Conservation (phyloP, 2,329 filamentous ascomycete genomes). For the Ampelomyces quisqualis region DNA sequence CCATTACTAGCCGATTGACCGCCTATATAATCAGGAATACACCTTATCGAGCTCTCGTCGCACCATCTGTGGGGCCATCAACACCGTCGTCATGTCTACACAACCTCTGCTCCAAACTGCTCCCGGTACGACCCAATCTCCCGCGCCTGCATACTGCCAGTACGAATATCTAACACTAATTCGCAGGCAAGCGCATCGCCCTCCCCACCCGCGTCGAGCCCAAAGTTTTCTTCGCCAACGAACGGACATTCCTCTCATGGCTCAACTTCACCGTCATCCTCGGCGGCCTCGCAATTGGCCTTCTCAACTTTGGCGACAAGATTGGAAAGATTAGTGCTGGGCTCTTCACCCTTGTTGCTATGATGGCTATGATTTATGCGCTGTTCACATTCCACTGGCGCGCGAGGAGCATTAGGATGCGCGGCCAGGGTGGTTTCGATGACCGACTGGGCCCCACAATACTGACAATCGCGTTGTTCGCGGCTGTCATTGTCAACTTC, state of each 20-base stretch:
- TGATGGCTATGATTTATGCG: slow-evolving; percentile 94
- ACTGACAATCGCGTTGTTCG: slow-evolving; percentile 78
- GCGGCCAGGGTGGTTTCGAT: slow-evolving; percentile 94
- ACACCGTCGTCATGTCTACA: slow-evolving; percentile 71
- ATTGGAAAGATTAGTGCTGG: slow-evolving; percentile 92
- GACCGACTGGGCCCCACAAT: slow-evolving; percentile 93
- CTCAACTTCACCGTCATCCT: slow-evolving; percentile 99
- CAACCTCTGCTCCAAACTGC: slow-evolving; percentile 94
- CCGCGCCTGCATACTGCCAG: background rate
- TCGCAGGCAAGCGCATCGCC: slow-evolving; percentile 90
- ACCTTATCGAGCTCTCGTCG: slow-evolving; percentile 10
- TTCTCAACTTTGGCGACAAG: slow-evolving; percentile 96
- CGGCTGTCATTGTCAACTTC: slow-evolving; percentile 95
- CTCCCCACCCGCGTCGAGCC: slow-evolving; percentile 97
- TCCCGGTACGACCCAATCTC: slow-evolving; percentile 63
- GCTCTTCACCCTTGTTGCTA: slow-evolving; percentile 89
- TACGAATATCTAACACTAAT: slow-evolving; percentile 8
- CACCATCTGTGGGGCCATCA: slow-evolving; percentile 14
- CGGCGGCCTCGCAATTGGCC: slow-evolving; percentile 90
- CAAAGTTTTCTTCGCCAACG: slow-evolving; percentile 99
- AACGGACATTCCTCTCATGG: slow-evolving; percentile 98
- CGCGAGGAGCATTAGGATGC: slow-evolving; percentile 84
- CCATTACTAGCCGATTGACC: slow-evolving; percentile 1
- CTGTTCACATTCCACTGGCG: slow-evolving; percentile 96
- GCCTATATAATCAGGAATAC: slow-evolving; percentile 11